Evolutionary conservation across 345 rosid genomes (phyloP).

Genomic region (Cardamine chenopodiifolia): DNA sequence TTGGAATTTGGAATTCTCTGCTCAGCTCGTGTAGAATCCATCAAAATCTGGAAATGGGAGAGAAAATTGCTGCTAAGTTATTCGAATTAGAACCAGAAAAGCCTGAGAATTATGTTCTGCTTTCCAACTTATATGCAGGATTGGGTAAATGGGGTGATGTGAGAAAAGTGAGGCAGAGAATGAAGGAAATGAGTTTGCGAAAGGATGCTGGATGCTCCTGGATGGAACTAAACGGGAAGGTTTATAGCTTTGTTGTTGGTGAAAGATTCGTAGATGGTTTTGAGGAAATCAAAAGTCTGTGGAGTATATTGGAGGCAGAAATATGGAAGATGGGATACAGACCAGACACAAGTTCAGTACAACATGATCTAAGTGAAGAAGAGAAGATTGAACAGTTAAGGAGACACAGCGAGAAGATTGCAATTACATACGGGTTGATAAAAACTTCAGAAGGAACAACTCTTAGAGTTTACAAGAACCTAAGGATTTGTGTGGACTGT

Average conservation of each 20-base stretch:
- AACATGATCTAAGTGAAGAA: constrained; percentile 60
- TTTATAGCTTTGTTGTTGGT: constrained; percentile 54
- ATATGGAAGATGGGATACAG: constrained; percentile 55
- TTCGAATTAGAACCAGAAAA: constrained; percentile 57
- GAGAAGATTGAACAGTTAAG: constrained; percentile 53
- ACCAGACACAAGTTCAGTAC: constrained; percentile 53
- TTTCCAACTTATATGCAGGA: constrained; percentile 68
- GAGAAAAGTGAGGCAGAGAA: constrained; percentile 55
- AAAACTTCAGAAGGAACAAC: constrained; percentile 52
- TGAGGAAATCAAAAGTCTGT: constrained; percentile 43
- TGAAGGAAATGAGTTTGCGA: constrained; percentile 55
- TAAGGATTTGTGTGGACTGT: constrained; percentile 65
- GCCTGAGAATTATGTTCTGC: constrained; percentile 60
- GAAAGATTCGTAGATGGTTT: constrained; percentile 42
- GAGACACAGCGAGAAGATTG: constrained; percentile 64
- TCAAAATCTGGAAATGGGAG: constrained; percentile 53
- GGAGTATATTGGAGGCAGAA: constrained; percentile 51
- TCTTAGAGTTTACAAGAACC: constrained; percentile 62
- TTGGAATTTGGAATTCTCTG: constrained; percentile 65
- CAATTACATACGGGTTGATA: constrained; percentile 59
- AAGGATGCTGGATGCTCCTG: constrained; percentile 76
- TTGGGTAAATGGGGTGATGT: constrained; percentile 62
- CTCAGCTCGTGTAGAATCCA: constrained; percentile 65
- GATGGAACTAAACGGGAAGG: constrained; percentile 63
- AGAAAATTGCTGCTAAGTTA: constrained; percentile 56